These are phyloP conservation scores for Cutaneotrichosporon arboriforme DNA, from an alignment of 1,284 basidiomycete species.

Conservation along the genomic window DNA sequence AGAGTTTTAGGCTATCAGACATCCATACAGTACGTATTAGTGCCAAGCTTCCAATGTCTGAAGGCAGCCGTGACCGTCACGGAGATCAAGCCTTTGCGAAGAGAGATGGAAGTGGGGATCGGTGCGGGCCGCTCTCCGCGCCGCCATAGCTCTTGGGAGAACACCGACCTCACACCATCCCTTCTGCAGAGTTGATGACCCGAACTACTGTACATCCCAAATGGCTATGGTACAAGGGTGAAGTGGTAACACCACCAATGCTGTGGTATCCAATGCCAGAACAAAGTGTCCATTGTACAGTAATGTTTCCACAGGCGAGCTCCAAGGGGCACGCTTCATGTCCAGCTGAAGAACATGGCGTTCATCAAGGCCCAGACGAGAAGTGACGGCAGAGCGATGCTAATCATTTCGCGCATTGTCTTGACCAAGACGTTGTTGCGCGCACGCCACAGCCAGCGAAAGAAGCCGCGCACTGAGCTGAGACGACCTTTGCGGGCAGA, in stretches of 20 bases:
- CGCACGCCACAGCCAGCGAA: constrained; percentile 35
- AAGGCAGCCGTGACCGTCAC: no score
- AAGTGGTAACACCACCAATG: not conserved
- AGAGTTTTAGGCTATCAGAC: no score
- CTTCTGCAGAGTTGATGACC: not conserved
- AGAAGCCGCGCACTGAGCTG: not conserved
- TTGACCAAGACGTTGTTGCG: constrained; percentile 39
- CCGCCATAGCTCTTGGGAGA: no score
- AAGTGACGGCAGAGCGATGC: constrained; percentile 37
- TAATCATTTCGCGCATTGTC: constrained; percentile 32
- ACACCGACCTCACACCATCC: no score
- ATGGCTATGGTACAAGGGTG: not conserved
- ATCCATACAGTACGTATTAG: no score
- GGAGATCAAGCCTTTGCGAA: no score
- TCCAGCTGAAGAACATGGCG: constrained; percentile 17
- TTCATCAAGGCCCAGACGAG: constrained; percentile 44
- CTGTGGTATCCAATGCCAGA: no score
- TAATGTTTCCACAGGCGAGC: not conserved
- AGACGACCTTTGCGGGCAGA: not conserved
- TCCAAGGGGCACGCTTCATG: no score
- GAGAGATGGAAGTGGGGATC: no score
- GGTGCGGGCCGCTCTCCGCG: no score
- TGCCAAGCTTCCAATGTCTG: no score
- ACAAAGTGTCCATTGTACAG: not conserved
- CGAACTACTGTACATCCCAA: not conserved